Base-by-base conservation (phyloP, 768 basidiomycete genomes). In the Leccinum fibrillosum region DNA sequence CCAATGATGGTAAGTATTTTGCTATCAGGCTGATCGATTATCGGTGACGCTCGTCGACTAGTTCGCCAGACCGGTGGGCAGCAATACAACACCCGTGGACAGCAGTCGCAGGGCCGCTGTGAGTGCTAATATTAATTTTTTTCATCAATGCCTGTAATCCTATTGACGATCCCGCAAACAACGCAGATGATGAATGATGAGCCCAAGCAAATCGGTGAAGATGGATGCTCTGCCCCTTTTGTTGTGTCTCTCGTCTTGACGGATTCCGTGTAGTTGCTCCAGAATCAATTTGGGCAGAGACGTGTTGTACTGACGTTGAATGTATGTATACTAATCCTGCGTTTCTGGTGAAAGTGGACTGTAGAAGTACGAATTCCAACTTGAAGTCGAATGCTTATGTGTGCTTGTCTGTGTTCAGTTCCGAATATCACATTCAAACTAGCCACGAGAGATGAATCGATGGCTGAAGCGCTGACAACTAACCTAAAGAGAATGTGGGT, bases 51-150 rank as follows among this genome's bases (percentile, higher is more conserved):
- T 42, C 55, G 55, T 45, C 30, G 45, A 60, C 63, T 48, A 84
- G 82, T 76, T 52, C 71, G 62, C 49, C 82, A 78, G 78, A 86
- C 87, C 5, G 87, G 88, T 15, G 88, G 89, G 2, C 75, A 78
- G 3, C 30, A 30, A 30, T 30, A 30, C 30, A 30, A 30, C 30
- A 30, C 4, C 30, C 30, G 30, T 56, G 58, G 66, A 4, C 69
- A 66, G 53, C 62, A 59, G 28, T 58, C 56, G 52, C 61, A 55
- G 37, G 67, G 65, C 34, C 63, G 68, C 28, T 66, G 68, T 69
- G 65, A 60, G 67, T 64, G 49, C 37, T 28, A 47, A 4, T n/a
- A 17, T 13, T 35, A 13, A 8, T 12, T 8, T 39, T 57, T 49
- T 42, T 13, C 23, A 8, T 49, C 58, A 35, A 45, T 56, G 60